Evolutionary conservation across 2,329 filamentous ascomycete genomes (phyloP).

Genomic region (Aquanectria penicillioides): DNA sequence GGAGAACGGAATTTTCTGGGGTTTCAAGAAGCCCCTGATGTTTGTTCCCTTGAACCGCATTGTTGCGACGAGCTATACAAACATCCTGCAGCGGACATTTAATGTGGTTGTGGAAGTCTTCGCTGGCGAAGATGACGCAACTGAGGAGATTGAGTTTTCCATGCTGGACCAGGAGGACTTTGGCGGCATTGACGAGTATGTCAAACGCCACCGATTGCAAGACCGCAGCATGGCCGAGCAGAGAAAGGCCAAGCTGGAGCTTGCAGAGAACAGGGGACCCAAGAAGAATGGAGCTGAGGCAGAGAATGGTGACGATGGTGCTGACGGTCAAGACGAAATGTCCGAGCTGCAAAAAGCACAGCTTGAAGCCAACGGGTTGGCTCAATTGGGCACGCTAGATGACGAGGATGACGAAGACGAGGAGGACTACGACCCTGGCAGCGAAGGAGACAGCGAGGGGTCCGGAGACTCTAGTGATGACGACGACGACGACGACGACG

Average conservation of each 20-base stretch:
- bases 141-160: constrained; percentile 72
- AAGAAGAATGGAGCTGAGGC: constrained; percentile 57
- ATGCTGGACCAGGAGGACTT: constrained; percentile 79
- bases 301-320: constrained; percentile 47
- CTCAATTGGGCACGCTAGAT: constrained; percentile 49
- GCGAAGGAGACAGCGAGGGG: constrained; percentile 68
- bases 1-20: constrained; percentile 74
- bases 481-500: constrained; percentile 54
- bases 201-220: constrained; percentile 69
- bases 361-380: constrained; percentile 48
- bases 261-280: constrained; percentile 66
- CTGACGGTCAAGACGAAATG: constrained; percentile 49
- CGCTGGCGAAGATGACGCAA: constrained; percentile 55
- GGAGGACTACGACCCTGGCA: constrained; percentile 73
- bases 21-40: constrained; percentile 74
- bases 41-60: constrained; percentile 72
- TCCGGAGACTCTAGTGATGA: constrained; percentile 66
- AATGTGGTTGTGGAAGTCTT: constrained; percentile 73
- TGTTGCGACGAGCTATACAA: constrained; percentile 73
- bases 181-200: constrained; percentile 70
- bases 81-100: constrained; percentile 74
- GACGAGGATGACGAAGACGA: constrained; percentile 73
- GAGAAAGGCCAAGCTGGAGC: constrained; percentile 70
- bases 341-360: constrained; percentile 62
- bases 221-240: constrained; percentile 76